Evolutionary conservation across 2,329 filamentous ascomycete genomes (phyloP).

Genomic region (Rhexocercosporidium sp.): DNA sequence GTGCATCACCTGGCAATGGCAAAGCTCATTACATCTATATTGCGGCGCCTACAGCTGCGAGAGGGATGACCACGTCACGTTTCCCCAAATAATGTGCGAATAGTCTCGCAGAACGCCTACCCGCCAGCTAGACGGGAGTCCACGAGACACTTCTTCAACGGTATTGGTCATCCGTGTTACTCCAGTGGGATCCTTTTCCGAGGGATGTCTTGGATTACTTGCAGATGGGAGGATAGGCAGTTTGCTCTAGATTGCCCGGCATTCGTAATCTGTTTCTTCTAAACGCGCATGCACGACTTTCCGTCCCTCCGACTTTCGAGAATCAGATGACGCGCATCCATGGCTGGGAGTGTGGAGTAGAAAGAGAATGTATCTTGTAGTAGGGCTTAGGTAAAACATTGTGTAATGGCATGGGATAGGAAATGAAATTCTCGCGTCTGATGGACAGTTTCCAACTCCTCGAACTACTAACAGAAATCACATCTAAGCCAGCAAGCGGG

Average conservation of each 20-base stretch:
- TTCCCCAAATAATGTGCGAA: not conserved
- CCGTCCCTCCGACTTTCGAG: not conserved
- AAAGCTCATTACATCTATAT: not conserved
- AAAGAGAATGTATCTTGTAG: not conserved
- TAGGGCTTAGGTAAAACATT: not conserved
- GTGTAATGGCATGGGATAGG: not conserved
- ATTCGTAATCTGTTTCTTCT: conserved; percentile 3
- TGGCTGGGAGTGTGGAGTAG: not conserved
- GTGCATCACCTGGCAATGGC: not conserved
- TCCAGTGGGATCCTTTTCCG: not conserved
- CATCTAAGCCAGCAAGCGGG: not conserved
- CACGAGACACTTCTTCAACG: not conserved
- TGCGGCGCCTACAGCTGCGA: not conserved
- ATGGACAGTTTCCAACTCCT: not conserved
- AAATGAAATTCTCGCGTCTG: not conserved
- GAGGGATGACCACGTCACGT: not conserved
- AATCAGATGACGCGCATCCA: not conserved
- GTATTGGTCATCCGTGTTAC: not conserved
- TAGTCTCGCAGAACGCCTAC: conserved; percentile 1
- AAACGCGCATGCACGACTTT: not conserved
- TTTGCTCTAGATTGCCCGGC: not conserved
- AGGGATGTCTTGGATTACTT: not conserved
- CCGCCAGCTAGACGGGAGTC: not conserved
- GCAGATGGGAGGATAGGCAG: not conserved
- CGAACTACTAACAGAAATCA: not conserved